Evolutionary conservation across 1,284 basidiomycete species (phyloP), one percentile per base, ranked within the genome.

Genomic region (Wolfiporia cocos): DNA sequence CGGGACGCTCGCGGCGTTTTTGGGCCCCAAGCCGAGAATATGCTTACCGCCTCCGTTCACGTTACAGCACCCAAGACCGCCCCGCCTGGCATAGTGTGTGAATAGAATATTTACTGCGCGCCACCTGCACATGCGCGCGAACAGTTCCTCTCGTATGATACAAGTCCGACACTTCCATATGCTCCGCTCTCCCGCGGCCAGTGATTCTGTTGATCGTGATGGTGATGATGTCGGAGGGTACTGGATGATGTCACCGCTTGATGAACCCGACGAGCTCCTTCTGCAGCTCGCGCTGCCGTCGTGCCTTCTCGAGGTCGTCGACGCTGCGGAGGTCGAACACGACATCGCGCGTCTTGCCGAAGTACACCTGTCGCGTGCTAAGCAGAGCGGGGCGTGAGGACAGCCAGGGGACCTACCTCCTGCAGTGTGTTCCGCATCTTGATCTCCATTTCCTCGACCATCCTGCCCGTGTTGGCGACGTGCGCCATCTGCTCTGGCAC

Each of bases 361-460:
- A 98, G 69, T 98, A 98, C 14, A 99, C 95, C 81, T 85, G 50
- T 39, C 34, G 39, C 42, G 42, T 29, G 41, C 20, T 3, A 21
- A 31, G 17, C 21, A 32, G 28, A 45, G 34, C 34, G 28, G 15
- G 30, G 33, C 24, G 31, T 6, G 17, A 17, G 17, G n/a, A 24
- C 22, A 38, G 14, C 30, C 12, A 29, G 22, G 18, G 9, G 38
- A 43, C 68, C 23, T 47, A 76, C 82, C 68, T 96, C 92, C 59
- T 95, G 90, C 35, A 99, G 73, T 46, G 93, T 73, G 63, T 96
- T 97, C 36, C 96, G 81, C 86, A 98, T 94, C 71, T 97, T 97
- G 61, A 92, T 90, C 68, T 99, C 96, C 87, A 95, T 94, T 52
- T 98, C 95, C 65, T 99, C 96, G 52, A 99, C 84, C 81, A 98